Evolutionary conservation across 225 moss, liverwort and hornwort species (phyloP), one percentile per base, ranked within the genome.

Genomic region (Sphagnum contortum): DNA sequence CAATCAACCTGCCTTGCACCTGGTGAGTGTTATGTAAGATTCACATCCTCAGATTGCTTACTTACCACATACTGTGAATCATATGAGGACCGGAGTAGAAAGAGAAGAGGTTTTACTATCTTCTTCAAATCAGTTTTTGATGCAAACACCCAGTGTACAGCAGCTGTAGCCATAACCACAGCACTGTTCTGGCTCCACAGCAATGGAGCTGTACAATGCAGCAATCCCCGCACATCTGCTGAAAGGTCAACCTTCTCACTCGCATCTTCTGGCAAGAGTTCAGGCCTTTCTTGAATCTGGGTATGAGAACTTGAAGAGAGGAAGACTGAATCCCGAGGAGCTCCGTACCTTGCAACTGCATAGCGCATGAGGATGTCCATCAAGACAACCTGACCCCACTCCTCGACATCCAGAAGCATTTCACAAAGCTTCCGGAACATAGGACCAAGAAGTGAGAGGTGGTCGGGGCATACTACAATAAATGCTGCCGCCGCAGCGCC

Each of bases 61-160:
- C 98, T 89, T 89, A 98, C 98, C 98, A 98, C 98, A 74, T 89
- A 98, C 91, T 93, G 93, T 69, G 93, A 87, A 72, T 93, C 91
- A 72, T 71, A 74, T 46, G 98, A 91, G 69, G 93, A 91, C 74
- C 93, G 93, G 6, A 93, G 83, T 66, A 89, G 84, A 76, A 93
- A 98, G 46, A 98, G 77, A 5, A 93, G 76, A 74, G 98, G 91
- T 69, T 91, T 86, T 55, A 89, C 82, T 29, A 89, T 87, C 57
- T 75, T 86, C 77, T 83, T 80, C 75, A 93, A 12, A 62, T 84
- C 71, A 65, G 78, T 81, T 12, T 62, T 71, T 55, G 86, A 73
- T 12, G 91, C 85, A 50, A 98, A 90, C 68, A 93, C 64, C 98
- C 98, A 98, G 65, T 98, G 75, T 59, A 87, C 85, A 74, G 81